Evolutionary conservation across 2,329 filamentous ascomycete genomes (phyloP), one percentile per base, ranked within the genome.

Genomic region (Pseudopyricularia cyperi): DNA sequence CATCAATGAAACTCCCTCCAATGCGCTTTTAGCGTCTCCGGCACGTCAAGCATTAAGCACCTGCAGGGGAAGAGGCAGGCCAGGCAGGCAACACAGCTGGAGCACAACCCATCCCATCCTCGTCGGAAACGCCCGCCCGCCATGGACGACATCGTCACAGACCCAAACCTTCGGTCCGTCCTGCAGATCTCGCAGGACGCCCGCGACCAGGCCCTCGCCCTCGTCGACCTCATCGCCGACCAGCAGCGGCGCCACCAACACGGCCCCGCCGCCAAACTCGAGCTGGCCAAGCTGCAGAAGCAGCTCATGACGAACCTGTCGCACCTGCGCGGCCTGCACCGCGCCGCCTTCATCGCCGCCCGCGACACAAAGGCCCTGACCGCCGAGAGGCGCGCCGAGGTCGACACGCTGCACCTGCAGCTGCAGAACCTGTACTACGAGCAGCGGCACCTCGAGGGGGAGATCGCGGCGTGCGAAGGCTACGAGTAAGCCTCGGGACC

Each of bases 401-500:
- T 97, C 57, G 93, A 98, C 65, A 81, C 84, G 49, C 74, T 98
- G 55, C 90, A 97, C 64, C 75, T 98, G 35, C 87, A 95, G 63
- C 75, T 98, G 52, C 91, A 97, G 68, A 98, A 98, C 63, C 72
- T 98, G 7, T 94, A 93, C 66, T 98, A 98, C 63, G 91, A 98
- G 67, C 90, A 97, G 70, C 77, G 88, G 52, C 89, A 96, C 66
- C 71, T 98, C 52, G 82, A 87, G 57, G 87, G 87, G 48, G 93
- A 98, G 68, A 97, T 98, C 55, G 74, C 80, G 1, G 89, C 87
- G 8, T 97, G 93, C 66, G 87, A 95, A 64, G 85, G 83, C 50
- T 96, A 94, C 61, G 87, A 95, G 89, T 95, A 71, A 56, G 87
- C 17, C 48, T 17, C 28, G 48, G 15, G n/a, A 22, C 12, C 39